Evolutionary conservation across 1,284 basidiomycete genomes (phyloP), one percentile per base, ranked within the genome.

Genomic region (Pseudozyma thailandica): DNA sequence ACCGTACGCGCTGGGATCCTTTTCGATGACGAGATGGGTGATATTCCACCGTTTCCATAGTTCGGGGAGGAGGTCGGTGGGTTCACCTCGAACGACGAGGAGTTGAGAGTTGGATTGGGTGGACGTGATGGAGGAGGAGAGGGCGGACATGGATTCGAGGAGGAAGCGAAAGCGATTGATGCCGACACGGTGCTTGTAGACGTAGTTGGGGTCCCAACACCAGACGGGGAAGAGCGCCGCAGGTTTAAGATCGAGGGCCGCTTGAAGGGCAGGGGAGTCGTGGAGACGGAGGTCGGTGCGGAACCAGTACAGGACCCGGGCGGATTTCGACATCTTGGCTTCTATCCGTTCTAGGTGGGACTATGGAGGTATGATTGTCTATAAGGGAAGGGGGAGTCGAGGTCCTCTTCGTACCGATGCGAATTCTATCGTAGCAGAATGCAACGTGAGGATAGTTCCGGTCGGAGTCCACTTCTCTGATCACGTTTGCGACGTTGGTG

Each of bases 251-350:
- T 77, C 78, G 12, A 86, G 75, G 1, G 85, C 86, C 25, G 82
- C 82, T 27, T 77, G 73, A 10, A 87, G 80, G 0, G 86, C 85
- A 6, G 86, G 86, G 6, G 85, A 86, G 53, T 87, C 86, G 72
- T 86, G 85, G 20, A 86, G 72, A 38, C 87, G 84, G 31, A 87
- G 77, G 75, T 87, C 86, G 23, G 86, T 85, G 31, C 86, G 78
- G 79, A 86, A 86, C 86, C 85, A 86, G 70, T 85, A 85, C 10
- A 87, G 61, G 4, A 86, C 84, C 35, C 84, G 55, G 12, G 72
- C 57, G 5, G 64, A 42, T 26, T 72, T 72, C 20, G 68, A 56
- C 68, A 71, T 64, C 23, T 13, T 56, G 55, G 15, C 38, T 16
- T 28, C 18, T 23, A 33, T 25, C 21, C n/a, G n/a, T n/a, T n/a